Percentiles rank a stretch among this genome's conserved stretches.
Conservation (phyloP, 169 alveolate genomes). For the Theileria parva region DNA sequence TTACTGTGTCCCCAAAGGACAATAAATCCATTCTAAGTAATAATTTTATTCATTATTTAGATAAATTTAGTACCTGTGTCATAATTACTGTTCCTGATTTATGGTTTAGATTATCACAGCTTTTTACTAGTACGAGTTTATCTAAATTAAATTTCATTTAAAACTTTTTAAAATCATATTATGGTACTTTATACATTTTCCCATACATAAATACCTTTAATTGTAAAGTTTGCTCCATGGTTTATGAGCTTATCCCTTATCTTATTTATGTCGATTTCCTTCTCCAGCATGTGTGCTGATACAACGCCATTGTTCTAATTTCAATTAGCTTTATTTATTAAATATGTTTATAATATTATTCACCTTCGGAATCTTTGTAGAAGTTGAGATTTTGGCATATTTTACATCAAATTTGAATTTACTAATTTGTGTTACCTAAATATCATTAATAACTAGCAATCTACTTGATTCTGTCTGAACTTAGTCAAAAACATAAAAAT, state of each 20-base stretch:
- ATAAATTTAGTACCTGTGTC: background rate
- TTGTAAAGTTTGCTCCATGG: background rate
- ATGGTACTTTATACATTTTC: background rate
- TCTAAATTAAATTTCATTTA: background rate
- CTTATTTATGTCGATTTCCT: background rate
- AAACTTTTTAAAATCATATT: background rate
- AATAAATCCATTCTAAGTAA: constrained; percentile 1
- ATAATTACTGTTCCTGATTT: background rate
- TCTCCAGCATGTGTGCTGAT: background rate
- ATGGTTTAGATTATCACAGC: background rate
- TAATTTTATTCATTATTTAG: background rate
- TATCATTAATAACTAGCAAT: background rate
- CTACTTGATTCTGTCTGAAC: background rate
- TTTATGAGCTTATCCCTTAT: background rate
- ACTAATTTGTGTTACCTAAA: background rate
- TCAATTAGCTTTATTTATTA: background rate
- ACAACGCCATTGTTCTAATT: background rate
- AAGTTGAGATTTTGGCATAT: background rate
- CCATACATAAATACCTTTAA: background rate
- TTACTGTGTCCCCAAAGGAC: constrained; percentile 12
- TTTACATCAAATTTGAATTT: background rate
- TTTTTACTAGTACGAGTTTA: background rate
- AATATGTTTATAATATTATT: background rate
- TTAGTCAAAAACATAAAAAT: background rate
- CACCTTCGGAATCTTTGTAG: background rate